A percentile compares a stretch with the other conserved stretches of the same genome.
Evolutionary conservation across 257 asterid species (phyloP).

Genomic region (Rehmannia glutinosa): DNA sequence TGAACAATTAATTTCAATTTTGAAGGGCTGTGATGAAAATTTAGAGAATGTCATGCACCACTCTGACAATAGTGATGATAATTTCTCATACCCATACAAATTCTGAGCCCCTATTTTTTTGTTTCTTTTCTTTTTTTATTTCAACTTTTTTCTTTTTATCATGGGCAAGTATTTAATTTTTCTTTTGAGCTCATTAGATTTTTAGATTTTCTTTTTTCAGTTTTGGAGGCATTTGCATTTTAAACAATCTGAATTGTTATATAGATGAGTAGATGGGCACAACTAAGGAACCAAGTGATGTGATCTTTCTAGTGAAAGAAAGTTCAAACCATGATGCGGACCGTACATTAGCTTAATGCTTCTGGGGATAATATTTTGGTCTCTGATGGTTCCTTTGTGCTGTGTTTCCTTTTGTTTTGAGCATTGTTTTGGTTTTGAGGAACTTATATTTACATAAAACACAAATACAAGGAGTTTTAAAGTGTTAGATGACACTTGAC

Average conservation of each 20-base stretch:
- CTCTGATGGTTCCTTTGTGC: slow-evolving; percentile 25
- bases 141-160: background rate
- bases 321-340: slow-evolving; percentile 50
- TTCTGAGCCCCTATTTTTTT: slow-evolving; percentile 26
- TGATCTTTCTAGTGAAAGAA: slow-evolving; percentile 20
- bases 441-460: background rate
- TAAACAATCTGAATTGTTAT: background rate
- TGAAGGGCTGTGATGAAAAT: slow-evolving; percentile 26
- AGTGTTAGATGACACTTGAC: too few species aligned
- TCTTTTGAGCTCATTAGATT: too few species aligned
- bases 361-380: slow-evolving; percentile 32
- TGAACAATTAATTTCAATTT: background rate
- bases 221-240: too few species aligned
- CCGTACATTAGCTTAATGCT: slow-evolving; percentile 40
- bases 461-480: too few species aligned
- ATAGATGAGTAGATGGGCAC: background rate
- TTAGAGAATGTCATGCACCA: slow-evolving; percentile 47
- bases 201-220: too few species aligned
- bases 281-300: slow-evolving; percentile 35
- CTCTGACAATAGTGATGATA: slow-evolving; percentile 39
- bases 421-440: background rate
- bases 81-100: slow-evolving; percentile 31
- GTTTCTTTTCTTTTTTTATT: background rate
- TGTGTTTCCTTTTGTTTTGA: background rate
- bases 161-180: too few species aligned